Conservation (phyloP, 1,284 basidiomycete genomes). For the Wallemia mellicola region DNA sequence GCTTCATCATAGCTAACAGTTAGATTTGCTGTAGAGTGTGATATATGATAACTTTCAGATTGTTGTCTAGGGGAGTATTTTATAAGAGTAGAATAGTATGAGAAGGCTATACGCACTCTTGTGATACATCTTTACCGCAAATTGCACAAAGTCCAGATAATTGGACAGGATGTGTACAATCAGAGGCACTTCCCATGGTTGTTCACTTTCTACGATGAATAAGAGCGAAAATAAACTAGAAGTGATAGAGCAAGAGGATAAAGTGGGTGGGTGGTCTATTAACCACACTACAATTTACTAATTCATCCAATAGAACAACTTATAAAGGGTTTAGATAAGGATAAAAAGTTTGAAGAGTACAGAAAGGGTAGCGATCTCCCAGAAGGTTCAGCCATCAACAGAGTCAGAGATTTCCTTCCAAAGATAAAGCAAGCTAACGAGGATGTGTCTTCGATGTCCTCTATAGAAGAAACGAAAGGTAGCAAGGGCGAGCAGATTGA, state of each 20-base stretch:
- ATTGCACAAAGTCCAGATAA: slow-evolving; percentile 68
- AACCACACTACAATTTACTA: background rate
- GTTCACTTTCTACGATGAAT: background rate
- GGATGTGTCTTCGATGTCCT: background rate
- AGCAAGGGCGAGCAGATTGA: background rate
- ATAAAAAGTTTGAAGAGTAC: background rate
- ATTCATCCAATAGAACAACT: background rate
- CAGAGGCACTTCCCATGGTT: slow-evolving; percentile 29
- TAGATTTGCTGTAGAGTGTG: slow-evolving; percentile 44
- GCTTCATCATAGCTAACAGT: slow-evolving; percentile 60
- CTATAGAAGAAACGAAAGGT: background rate
- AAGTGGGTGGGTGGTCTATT: background rate
- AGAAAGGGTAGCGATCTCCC: background rate
- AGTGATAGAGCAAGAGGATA: background rate
- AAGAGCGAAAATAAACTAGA: background rate
- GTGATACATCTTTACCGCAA: slow-evolving; percentile 66
- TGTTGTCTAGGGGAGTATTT: slow-evolving; percentile 50
- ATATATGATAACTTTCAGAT: slow-evolving; percentile 56
- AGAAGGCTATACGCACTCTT: slow-evolving; percentile 29
- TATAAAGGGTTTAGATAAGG: background rate
- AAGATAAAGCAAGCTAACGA: background rate
- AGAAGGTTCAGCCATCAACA: background rate
- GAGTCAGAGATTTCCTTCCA: background rate
- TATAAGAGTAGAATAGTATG: slow-evolving; percentile 3
- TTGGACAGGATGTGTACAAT: slow-evolving; percentile 83